Base-by-base conservation (phyloP, 257 asterid species). In the Fraxinus excelsior region DNA sequence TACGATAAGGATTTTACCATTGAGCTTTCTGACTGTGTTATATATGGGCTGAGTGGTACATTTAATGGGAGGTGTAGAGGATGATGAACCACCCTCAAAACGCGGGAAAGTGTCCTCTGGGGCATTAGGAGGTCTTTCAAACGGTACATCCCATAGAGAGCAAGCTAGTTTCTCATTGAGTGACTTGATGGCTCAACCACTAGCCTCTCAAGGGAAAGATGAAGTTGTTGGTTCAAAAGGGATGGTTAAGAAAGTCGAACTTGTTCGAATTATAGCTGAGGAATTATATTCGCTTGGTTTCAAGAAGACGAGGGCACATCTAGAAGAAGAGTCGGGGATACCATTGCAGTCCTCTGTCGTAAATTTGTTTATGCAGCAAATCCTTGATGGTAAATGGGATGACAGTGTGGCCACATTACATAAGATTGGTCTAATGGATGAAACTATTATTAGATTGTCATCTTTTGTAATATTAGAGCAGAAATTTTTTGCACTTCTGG, bases 41-140 rank as follows among this genome's bases (percentile, higher is more conserved):
- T 90, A 84, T 86, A 91, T 90, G 92, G 97, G 90, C 94, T 91
- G 93, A 90, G 85, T 84, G 82, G 85, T 84, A 77, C 92, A 86
- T 91, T 91, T 88, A 93, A 91, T 91, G 97, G 97, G 96, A 91
- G 94, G 97, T 85, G 87, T 85, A 87, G 93, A 87, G 84, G 93
- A 88, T 80, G 89, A 88, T 82, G 97, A 85, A 84, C 95, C 97
- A 85, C 93, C 94, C 40, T 86, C 93, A 67, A 91, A 93, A 79
- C 97, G 97, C 65, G 91, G 87, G 88, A 93, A 90, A 86, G 87
- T 87, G 78, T 75, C 87, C 82, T 87, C 88, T 75, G 80, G 76
- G 77, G 80, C 82, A 77, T 79, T 80, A 42, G 80, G 89, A 80
- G 88, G 86, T 76, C 87, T 80, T 87, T 84, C 83, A 14, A 86